Percentiles rank a stretch among this genome's conserved stretches.
phyloP scores from a whole-genome alignment of 1,284 basidiomycete species.

The Moesziomyces globuligerus region DNA sequence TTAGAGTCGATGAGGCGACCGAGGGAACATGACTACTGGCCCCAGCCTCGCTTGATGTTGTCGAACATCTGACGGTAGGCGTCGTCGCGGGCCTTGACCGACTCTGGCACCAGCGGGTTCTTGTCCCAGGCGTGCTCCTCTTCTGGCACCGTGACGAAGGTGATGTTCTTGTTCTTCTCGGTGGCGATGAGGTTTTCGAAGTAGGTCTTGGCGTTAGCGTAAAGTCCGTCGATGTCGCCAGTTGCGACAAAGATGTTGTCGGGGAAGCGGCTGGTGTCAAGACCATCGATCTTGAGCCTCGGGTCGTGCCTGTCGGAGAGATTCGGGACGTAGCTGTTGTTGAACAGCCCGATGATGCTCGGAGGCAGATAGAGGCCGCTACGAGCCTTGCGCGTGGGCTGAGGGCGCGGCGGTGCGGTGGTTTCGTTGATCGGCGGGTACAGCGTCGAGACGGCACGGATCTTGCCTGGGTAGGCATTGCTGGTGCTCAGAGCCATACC shows the following conservation, averaged over 20 bases:
- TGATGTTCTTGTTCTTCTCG: constrained; percentile 31
- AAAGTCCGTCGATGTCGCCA: constrained; percentile 52
- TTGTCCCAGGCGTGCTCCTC: constrained; percentile 64
- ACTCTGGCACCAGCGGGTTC: constrained; percentile 27
- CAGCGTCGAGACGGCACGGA: constrained; percentile 42
- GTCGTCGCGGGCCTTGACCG: constrained; percentile 26
- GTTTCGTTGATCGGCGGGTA: constrained; percentile 44
- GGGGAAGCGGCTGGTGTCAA: constrained; percentile 42
- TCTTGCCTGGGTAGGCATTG: constrained; percentile 24
- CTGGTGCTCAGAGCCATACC: constrained; percentile 47
- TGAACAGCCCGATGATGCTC: constrained; percentile 40
- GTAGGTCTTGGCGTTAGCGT: constrained; percentile 36
- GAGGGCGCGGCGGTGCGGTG: neutral
- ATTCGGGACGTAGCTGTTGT: constrained; percentile 44
- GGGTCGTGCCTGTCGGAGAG: constrained; percentile 22
- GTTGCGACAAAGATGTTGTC: constrained; percentile 42
- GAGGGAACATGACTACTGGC: constrained; percentile 5
- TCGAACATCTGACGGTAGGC: constrained; percentile 28
- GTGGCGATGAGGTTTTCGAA: constrained; percentile 36
- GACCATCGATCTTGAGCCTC: constrained; percentile 27
- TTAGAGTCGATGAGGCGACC: too few relatives aligned
- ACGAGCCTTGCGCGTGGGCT: constrained; percentile 10
- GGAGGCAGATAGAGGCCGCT: constrained; percentile 39
- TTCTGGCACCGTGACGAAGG: constrained; percentile 33
- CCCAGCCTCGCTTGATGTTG: constrained; percentile 17